Evolutionary conservation across 2,329 filamentous ascomycete species (phyloP).

Genomic region (Curvularia eragrostidis): DNA sequence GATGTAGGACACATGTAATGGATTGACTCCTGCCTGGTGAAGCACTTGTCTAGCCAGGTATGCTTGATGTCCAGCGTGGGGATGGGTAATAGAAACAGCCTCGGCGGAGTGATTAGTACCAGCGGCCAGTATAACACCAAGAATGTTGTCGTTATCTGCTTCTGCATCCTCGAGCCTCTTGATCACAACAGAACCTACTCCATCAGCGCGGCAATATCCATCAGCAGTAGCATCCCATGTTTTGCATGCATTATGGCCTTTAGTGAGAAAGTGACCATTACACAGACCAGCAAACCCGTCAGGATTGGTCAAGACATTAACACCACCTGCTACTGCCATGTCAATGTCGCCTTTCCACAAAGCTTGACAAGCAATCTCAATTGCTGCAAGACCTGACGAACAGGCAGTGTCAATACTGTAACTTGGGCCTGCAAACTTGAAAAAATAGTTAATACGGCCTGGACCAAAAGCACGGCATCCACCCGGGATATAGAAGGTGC

Average conservation of each 20-base stretch:
- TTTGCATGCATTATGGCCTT: background rate
- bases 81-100: conserved; percentile 36
- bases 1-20: conserved; percentile 35
- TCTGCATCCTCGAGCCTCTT: conserved; percentile 37
- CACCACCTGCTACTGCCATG: conserved; percentile 31
- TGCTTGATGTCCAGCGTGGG: no score
- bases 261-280: conserved; percentile 1
- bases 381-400: conserved; percentile 45
- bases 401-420: conserved; percentile 49
- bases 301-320: conserved; percentile 18
- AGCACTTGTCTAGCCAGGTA: no score
- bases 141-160: conserved; percentile 39
- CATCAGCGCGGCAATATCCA: conserved; percentile 7
- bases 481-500: conserved; percentile 64
- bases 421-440: conserved; percentile 53
- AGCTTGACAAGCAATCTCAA: no score
- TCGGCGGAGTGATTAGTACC: conserved; percentile 41
- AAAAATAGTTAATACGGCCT: conserved; percentile 55
- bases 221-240: background rate
- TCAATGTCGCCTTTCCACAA: conserved; percentile 31
- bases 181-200: conserved; percentile 31
- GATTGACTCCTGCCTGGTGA: conserved; percentile 47
- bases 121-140: conserved; percentile 36
- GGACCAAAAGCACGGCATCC: conserved; percentile 60
- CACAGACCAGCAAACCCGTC: background rate